Evolutionary conservation across 495 filamentous ascomycete genomes (phyloP).

Genomic region (Penicillium samsonianum): DNA sequence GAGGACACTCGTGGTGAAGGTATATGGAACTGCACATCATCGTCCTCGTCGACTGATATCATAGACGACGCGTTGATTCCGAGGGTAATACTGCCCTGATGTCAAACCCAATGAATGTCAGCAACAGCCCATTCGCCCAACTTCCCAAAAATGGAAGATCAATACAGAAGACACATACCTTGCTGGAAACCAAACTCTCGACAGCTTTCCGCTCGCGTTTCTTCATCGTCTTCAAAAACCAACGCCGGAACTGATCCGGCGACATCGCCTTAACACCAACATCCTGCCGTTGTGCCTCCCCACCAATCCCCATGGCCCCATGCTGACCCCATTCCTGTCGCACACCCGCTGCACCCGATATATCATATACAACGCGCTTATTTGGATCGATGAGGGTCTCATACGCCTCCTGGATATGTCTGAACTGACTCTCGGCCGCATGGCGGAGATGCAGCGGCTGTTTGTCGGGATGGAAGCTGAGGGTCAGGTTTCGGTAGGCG

Average conservation of each 20-base stretch:
- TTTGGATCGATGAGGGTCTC: conserved; percentile 57
- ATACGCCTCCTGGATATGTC: conserved; percentile 52
- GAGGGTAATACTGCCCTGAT: conserved; percentile 39
- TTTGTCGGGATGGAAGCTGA: conserved; percentile 62
- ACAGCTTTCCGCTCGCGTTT: conserved; percentile 43
- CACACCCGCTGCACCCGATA: conserved; percentile 48
- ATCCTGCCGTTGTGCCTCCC: conserved; percentile 32
- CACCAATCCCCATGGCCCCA: conserved; percentile 38
- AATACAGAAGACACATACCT: conserved; percentile 34
- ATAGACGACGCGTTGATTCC: conserved; percentile 45
- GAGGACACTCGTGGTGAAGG: conserved; percentile 26
- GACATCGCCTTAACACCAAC: conserved; percentile 48
- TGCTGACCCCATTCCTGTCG: conserved; percentile 41
- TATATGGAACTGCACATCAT: conserved; percentile 34
- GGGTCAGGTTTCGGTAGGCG: conserved; percentile 53
- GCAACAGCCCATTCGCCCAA: conserved; percentile 5
- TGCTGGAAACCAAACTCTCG: conserved; percentile 44
- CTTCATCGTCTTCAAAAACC: conserved; percentile 52
- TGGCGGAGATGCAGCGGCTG: conserved; percentile 51
- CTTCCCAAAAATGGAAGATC: conserved; percentile 1
- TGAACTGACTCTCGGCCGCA: conserved; percentile 51
- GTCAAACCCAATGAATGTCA: conserved; percentile 10
- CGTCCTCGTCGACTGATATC: conserved; percentile 35
- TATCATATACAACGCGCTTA: conserved; percentile 58
- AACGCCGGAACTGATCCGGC: conserved; percentile 50